These are phyloP conservation scores for Chytriomyces hyalinus DNA, from an alignment of 192 early-diverging fungal species.

Conservation along the genomic window DNA sequence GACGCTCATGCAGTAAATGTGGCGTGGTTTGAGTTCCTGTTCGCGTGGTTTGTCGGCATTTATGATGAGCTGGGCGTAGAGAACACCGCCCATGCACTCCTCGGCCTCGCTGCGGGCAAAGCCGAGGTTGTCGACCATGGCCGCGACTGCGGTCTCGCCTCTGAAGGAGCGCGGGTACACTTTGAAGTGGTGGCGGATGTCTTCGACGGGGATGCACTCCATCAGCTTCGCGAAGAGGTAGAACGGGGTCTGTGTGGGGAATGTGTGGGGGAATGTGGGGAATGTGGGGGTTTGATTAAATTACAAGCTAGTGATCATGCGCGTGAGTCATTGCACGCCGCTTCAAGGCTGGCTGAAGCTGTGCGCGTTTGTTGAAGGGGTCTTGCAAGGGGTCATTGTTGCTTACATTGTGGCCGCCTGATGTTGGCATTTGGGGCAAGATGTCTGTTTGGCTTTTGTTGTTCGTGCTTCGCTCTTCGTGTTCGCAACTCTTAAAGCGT, in stretches of 20 bases:
- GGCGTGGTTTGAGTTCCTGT: slow-evolving; percentile 5
- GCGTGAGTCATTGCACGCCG: too few relatives aligned
- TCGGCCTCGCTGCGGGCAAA: slow-evolving; percentile 22
- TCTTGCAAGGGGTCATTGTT: too few relatives aligned
- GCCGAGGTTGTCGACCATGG: neutral
- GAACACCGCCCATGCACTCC: slow-evolving; percentile 19
- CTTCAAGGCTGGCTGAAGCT: too few relatives aligned
- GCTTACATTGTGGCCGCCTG: too few relatives aligned
- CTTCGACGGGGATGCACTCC: slow-evolving; percentile 17
- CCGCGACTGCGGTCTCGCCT: neutral
- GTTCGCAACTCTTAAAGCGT: too few relatives aligned
- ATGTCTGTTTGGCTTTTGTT: too few relatives aligned
- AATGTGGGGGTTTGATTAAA: too few relatives aligned
- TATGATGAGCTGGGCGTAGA: slow-evolving; percentile 24
- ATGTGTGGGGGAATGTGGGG: too few relatives aligned
- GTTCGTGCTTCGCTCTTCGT: too few relatives aligned
- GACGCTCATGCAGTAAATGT: slow-evolving; percentile 25
- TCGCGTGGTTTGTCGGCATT: slow-evolving; percentile 30
- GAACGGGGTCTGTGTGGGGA: slow-evolving; percentile 17
- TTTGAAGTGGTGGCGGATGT: slow-evolving; percentile 35
- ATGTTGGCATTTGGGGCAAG: too few relatives aligned
- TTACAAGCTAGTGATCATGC: too few relatives aligned
- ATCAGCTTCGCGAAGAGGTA: slow-evolving; percentile 26
- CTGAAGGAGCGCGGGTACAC: slow-evolving; percentile 28
- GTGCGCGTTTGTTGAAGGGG: too few relatives aligned